Evolutionary conservation across 805 yeast genomes (phyloP).

Genomic region (Starmera quercuum): DNA sequence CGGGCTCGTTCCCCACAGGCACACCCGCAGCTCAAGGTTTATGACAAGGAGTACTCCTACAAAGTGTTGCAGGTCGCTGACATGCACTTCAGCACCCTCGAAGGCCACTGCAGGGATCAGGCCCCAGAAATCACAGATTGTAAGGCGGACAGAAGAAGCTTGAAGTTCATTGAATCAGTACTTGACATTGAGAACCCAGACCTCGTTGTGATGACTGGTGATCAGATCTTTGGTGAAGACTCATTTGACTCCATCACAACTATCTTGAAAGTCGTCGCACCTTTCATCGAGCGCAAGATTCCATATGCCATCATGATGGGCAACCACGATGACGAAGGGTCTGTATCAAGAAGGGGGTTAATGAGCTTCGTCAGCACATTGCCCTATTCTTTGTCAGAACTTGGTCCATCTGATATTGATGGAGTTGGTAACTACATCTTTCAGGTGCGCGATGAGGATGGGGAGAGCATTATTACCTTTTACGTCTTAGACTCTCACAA

Average conservation of each 20-base stretch:
- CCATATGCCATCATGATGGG: constrained; percentile 84
- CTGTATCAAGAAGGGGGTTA: constrained; percentile 48
- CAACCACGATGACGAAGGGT: constrained; percentile 91
- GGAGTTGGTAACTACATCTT: constrained; percentile 82
- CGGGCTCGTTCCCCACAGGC: constrained; percentile 6
- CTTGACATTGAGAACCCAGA: constrained; percentile 73
- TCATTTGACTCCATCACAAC: constrained; percentile 76
- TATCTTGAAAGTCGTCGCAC: constrained; percentile 60
- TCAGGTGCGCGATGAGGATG: constrained; percentile 35
- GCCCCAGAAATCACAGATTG: constrained; percentile 53
- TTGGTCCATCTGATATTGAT: constrained; percentile 60
- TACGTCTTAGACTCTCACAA: constrained; percentile 84
- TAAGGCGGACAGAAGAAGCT: constrained; percentile 70
- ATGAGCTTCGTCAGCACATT: constrained; percentile 48
- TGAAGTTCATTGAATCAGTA: constrained; percentile 47
- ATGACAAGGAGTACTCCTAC: constrained; percentile 39
- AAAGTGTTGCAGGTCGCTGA: constrained; percentile 89
- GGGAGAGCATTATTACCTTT: constrained; percentile 44
- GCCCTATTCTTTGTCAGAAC: constrained; percentile 59
- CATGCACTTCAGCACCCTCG: constrained; percentile 80
- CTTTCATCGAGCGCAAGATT: constrained; percentile 53
- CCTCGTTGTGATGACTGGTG: constrained; percentile 78
- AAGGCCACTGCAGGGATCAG: constrained; percentile 73
- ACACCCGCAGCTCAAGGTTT: constrained; percentile 23
- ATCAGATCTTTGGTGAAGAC: constrained; percentile 71